A percentile compares a stretch with the other conserved stretches of the same genome.
Conservation (phyloP, 192 early-diverging fungal genomes). For the Coemansia sp. region DNA sequence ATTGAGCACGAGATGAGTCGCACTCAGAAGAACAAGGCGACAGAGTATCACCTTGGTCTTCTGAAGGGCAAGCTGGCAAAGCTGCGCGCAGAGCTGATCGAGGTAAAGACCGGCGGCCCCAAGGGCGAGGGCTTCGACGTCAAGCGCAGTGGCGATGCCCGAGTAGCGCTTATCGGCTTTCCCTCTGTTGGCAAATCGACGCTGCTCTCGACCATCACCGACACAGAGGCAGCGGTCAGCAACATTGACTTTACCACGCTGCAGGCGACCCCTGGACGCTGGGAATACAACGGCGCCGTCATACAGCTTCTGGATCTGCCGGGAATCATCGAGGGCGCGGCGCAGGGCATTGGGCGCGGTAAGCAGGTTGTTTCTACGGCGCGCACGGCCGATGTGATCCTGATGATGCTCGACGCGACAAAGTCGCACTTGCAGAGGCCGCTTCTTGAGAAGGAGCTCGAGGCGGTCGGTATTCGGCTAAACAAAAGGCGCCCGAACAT, state of each 20-base stretch:
- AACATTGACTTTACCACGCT: constrained; percentile 96
- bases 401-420: constrained; percentile 98
- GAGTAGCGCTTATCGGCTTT: constrained; percentile 93
- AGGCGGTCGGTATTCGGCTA: constrained; percentile 93
- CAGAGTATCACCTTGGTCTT: constrained; percentile 97
- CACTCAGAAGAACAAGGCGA: constrained; percentile 99
- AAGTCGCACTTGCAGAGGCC: constrained; percentile 81
- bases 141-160: constrained; percentile 93
- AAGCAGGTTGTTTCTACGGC: constrained; percentile 97
- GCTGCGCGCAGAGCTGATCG: constrained; percentile 73
- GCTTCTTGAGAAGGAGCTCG: constrained; percentile 87
- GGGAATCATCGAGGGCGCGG: constrained; percentile 97
- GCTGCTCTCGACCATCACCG: constrained; percentile 84
- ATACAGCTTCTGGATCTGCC: constrained; percentile 99
- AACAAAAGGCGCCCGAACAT: constrained; percentile 88
- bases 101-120: constrained; percentile 62
- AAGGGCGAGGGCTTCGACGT: constrained; percentile 96
- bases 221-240: constrained; percentile 85
- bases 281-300: constrained; percentile 90
- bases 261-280: constrained; percentile 93
- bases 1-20: constrained; percentile 86
- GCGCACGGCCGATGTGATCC: constrained; percentile 90
- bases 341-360: constrained; percentile 97
- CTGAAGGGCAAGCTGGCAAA: constrained; percentile 95
- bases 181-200: constrained; percentile 99